Base-by-base conservation (phyloP, 805 yeast genomes). In the Nakazawaea ambrosiae region DNA sequence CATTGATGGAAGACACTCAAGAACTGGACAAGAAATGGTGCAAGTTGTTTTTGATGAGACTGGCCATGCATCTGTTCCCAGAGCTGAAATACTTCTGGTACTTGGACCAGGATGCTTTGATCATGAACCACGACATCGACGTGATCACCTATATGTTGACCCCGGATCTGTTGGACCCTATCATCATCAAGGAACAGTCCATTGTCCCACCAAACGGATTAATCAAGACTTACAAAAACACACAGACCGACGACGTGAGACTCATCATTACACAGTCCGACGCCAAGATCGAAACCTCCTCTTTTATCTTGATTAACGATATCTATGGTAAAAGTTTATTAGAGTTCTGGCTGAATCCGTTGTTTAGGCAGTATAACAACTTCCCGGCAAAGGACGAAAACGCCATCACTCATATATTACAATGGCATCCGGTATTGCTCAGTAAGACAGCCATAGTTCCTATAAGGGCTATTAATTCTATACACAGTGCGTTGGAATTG, bases 51-150 rank as follows among this genome's bases (percentile, higher is more conserved):
- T 56, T 79, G 28, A 56, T 86, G 54, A 71, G 94, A 43, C 92
- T 89, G 30, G 97, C 97, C n/a, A 78, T 90, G 81, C 75, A 74
- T 55, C 92, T 95, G 0, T 88, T 88, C 65, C 97, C 97, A 1
- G 66, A 79, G 33, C 83, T 96, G n/a, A 77, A 85, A 55, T 82
- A 86, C 67, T 80, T 89, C 52, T 85, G 97, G 92, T 89, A 78
- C 52, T 54, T 92, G 31, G 96, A 86, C 55, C 74, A 83, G 46
- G 77, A 81, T 50, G 77, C 90, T 0, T 59, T 87, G 36, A 78
- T 90, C 40, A 81, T 84, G 86, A 74, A 85, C 43, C 63, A 76
- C 41, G 71, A 72, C 36, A 64, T 81, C 27, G 75, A 84, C 42
- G 50, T 90, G 24, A 60, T 70, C 33, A 63, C 73, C 17, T 76